phyloP scores from a whole-genome alignment of 2,329 filamentous ascomycete genomes.

The Sporothrix protearum region DNA sequence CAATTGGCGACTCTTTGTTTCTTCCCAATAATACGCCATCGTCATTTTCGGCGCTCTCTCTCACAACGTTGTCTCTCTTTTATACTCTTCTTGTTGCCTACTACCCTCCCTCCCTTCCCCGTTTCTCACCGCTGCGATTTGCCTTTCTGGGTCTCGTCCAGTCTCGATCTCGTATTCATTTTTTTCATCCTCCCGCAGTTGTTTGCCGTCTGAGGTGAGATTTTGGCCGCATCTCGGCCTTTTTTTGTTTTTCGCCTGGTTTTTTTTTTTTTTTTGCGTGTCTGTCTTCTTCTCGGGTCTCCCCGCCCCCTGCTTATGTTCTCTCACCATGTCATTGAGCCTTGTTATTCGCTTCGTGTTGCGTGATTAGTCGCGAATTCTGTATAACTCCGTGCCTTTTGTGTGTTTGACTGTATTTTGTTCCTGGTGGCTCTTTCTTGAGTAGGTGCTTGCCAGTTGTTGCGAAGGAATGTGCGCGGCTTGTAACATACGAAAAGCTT shows the following conservation, averaged over 20 bases:
- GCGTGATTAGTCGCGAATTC: not conserved
- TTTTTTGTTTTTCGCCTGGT: not conserved
- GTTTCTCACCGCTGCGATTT: not conserved
- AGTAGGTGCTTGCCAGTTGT: not conserved
- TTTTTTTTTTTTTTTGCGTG: not conserved
- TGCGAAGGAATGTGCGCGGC: not conserved
- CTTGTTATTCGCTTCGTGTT: not conserved
- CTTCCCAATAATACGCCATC: conserved; percentile 2
- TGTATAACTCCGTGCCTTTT: not conserved
- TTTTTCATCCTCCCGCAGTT: not conserved
- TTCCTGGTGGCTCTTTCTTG: too few species aligned
- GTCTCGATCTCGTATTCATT: not conserved
- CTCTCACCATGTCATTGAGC: not conserved
- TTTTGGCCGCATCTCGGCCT: conserved; percentile 2
- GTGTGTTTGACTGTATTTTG: not conserved
- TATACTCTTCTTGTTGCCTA: not conserved
- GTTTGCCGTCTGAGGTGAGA: conserved; percentile 12
- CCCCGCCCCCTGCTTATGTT: not conserved
- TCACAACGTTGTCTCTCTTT: not conserved
- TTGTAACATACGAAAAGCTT: not conserved
- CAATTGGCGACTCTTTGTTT: not conserved
- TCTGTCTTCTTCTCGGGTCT: not conserved
- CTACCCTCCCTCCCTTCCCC: not conserved
- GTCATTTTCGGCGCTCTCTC: not conserved
- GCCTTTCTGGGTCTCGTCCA: not conserved